Evolutionary conservation across 139 green algal genomes (phyloP).

Genomic region (Haematococcus sp.): DNA sequence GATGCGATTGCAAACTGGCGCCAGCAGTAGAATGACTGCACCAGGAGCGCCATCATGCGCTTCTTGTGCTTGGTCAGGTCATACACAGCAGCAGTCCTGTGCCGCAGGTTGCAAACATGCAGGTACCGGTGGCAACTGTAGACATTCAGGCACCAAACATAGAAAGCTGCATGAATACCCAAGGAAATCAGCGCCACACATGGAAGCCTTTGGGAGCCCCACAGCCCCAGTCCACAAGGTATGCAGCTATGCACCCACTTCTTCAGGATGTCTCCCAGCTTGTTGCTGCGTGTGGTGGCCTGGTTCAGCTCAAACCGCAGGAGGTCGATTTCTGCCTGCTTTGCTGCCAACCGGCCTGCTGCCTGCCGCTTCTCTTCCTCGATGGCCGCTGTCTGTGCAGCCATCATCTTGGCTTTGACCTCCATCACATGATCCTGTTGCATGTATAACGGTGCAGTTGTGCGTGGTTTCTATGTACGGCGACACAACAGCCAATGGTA

Average conservation of each 20-base stretch:
- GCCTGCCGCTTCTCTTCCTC: constrained; percentile 20
- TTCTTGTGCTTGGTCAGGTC: constrained; percentile 23
- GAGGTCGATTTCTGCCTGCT: constrained; percentile 42
- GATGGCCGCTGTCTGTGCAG: constrained; percentile 8
- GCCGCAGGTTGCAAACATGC: neutral
- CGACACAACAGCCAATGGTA: neutral
- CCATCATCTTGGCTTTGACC: constrained; percentile 24
- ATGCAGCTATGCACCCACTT: constrained; percentile 10
- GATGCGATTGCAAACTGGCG: constrained; percentile 8
- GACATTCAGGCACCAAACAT: too few relatives aligned
- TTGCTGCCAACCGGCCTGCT: constrained; percentile 8
- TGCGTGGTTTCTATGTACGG: neutral
- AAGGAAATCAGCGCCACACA: too few relatives aligned
- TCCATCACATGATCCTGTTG: constrained; percentile 28
- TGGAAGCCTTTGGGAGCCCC: too few relatives aligned
- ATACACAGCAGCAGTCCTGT: constrained; percentile 21
- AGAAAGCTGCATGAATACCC: too few relatives aligned
- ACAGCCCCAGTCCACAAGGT: too few relatives aligned
- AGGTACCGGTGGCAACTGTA: too few relatives aligned
- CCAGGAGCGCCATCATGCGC: constrained; percentile 5
- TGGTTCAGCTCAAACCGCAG: constrained; percentile 24
- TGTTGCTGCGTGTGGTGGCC: neutral
- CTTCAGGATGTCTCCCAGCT: constrained; percentile 5
- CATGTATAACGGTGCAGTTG: too few relatives aligned
- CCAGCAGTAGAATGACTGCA: constrained; percentile 35